phyloP scores from a whole-genome alignment of 2,329 filamentous ascomycete species.

The Fusarium falciforme region DNA sequence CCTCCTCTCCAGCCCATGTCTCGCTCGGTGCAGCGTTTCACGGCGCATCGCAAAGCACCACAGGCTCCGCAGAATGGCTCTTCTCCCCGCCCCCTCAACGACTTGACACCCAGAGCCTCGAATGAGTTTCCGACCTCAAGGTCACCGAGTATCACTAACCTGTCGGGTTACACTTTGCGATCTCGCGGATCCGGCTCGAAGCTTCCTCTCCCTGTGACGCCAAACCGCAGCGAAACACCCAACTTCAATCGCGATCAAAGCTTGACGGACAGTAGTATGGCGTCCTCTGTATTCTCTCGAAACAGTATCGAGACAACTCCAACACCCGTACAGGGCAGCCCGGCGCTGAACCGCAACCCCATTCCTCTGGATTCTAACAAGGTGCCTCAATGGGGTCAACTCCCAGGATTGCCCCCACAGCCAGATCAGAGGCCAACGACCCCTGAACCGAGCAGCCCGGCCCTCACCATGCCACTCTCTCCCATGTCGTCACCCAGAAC shows the following conservation, averaged over 20 bases:
- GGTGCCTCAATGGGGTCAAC: slow-evolving; percentile 40
- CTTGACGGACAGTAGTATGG: slow-evolving; percentile 57
- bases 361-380: slow-evolving; percentile 23
- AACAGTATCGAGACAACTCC: slow-evolving; percentile 50
- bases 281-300: slow-evolving; percentile 55
- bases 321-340: slow-evolving; percentile 48
- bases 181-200: slow-evolving; percentile 53
- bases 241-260: slow-evolving; percentile 50
- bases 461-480: slow-evolving; percentile 44
- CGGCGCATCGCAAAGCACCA: slow-evolving; percentile 13
- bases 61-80: slow-evolving; percentile 20
- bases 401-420: slow-evolving; percentile 26
- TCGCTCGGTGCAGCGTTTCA: slow-evolving; percentile 33
- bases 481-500: slow-evolving; percentile 48
- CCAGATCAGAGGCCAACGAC: slow-evolving; percentile 10
- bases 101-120: slow-evolving; percentile 14
- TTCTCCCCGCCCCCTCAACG: slow-evolving; percentile 15
- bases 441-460: slow-evolving; percentile 40
- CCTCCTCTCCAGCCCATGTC: slow-evolving; percentile 28
- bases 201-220: slow-evolving; percentile 53
- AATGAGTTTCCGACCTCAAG: slow-evolving; percentile 33
- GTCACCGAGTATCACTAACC: slow-evolving; percentile 43
- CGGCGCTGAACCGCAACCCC: slow-evolving; percentile 36
- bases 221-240: slow-evolving; percentile 52
- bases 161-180: slow-evolving; percentile 46